Base-by-base conservation (phyloP, 73 alveolate genomes). In the Paramecium sexaurelia region DNA sequence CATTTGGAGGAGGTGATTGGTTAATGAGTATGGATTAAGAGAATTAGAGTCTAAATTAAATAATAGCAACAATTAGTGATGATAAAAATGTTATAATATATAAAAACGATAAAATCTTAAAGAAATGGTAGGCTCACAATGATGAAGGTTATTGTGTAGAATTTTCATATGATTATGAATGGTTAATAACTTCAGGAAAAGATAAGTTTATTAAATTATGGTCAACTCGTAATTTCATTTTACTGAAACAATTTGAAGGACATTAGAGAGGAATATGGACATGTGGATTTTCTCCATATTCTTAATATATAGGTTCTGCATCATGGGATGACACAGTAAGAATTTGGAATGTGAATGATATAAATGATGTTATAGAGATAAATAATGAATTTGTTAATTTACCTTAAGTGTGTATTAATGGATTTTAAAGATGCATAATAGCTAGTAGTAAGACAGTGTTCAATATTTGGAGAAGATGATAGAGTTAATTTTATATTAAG, bases 301-400 rank as follows among this genome's bases (percentile, higher is more conserved):
- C 56, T 75, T 22, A 75, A 35, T 75, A 75, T 32, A 75, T 75
- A 5, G 89, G 32, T 1, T 43, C 75, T 13, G 67, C 56, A 4
- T 75, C 89, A 17, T 75, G 89, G 89, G 89, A 75, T 75, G 69
- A 75, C 11, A 75, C 89, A 75, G 17, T 75, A 5, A 75, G 89
- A 75, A 26, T 75, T 22, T 75, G 89, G 89, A 75, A 75, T 75
- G 40, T 35, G 3, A 40, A 75, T 11, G 17, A 61, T 61, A 26
- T 32, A 8, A 61, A 61, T 61, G 83, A 61, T 61, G n/a, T 61
- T 5, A 32, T 61, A 6, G 15, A 26, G 26, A 45, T 61, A 19
- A 32, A 61, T 26, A 61, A 61, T 61, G 47, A 61, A 61, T 61
- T 61, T 61, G 43, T 61, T 3, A 61, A 61, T 61, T 11, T 61